Conservation (phyloP, 805 yeast species). For the Blastobotrys chiropterorum region DNA sequence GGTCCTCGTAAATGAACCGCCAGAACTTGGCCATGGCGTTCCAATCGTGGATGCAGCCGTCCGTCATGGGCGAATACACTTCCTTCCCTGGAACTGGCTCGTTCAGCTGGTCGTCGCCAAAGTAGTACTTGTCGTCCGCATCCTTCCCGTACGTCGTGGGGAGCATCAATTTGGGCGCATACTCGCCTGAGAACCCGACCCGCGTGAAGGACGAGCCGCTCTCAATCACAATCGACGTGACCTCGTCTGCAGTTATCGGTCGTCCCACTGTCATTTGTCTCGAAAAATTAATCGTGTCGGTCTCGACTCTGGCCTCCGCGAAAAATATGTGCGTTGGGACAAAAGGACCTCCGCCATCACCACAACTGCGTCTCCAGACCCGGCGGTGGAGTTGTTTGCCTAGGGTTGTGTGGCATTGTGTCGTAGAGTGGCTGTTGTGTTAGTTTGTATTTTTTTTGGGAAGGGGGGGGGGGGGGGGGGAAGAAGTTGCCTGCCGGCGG, state of each 20-base stretch:
- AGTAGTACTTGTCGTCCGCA: slow-evolving; percentile 20
- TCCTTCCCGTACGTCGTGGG: slow-evolving; percentile 60
- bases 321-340: background rate
- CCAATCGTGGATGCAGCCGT: slow-evolving; percentile 45
- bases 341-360: no score
- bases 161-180: slow-evolving; percentile 66
- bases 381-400: no score
- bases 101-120: slow-evolving; percentile 40
- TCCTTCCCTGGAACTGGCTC: slow-evolving; percentile 30
- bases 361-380: no score
- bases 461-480: no score
- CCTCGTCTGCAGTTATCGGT: slow-evolving; percentile 50
- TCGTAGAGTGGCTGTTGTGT: no score
- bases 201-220: slow-evolving; percentile 83
- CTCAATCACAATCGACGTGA: slow-evolving; percentile 84
- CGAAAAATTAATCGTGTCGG: background rate
- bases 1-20: slow-evolving; percentile 52
- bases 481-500: no score
- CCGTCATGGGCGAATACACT: slow-evolving; percentile 29
- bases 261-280: slow-evolving; percentile 1
- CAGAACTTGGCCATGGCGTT: slow-evolving; percentile 62
- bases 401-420: no score
- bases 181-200: slow-evolving; percentile 90
- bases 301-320: background rate
- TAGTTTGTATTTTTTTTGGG: no score